A percentile compares a stretch with the other conserved stretches of the same genome.
Evolutionary conservation across 129 eudicot species (phyloP).

Genomic region (Flaveria sonorensis): DNA sequence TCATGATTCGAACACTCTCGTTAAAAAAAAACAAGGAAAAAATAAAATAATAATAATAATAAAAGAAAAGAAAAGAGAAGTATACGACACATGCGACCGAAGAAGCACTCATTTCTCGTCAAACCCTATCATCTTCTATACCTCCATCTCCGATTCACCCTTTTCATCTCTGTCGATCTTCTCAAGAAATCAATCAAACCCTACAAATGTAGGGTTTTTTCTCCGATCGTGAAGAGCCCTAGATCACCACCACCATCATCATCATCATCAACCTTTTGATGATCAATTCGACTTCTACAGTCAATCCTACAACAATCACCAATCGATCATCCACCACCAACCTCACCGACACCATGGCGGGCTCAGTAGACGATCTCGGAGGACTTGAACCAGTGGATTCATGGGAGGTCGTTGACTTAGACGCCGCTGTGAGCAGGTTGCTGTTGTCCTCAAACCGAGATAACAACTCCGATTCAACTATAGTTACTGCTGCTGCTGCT

Average conservation of each 20-base stretch:
- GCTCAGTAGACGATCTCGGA: constrained; percentile 46
- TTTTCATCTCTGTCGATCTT: constrained; percentile 10
- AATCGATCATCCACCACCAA: constrained; percentile 31
- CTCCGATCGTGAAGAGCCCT: constrained; percentile 14
- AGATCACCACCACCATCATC: constrained; percentile 29
- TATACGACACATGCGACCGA: constrained; percentile 23
- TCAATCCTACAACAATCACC: constrained; percentile 28
- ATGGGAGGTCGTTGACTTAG: constrained; percentile 58
- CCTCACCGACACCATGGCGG: constrained; percentile 42
- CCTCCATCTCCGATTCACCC: constrained; percentile 17
- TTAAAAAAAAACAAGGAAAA: no score
- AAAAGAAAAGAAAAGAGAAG: not conserved
- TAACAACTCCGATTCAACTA: constrained; percentile 24
- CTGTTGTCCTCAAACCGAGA: constrained; percentile 42
- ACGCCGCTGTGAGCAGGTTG: constrained; percentile 51
- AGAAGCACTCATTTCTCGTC: constrained; percentile 3
- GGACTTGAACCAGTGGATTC: constrained; percentile 42
- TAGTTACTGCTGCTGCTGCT: not conserved
- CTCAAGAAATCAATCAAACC: constrained; percentile 37
- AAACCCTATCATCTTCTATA: constrained; percentile 23
- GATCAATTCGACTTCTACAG: constrained; percentile 26
- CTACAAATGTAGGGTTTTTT: constrained; percentile 34
- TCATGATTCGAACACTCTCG: no score
- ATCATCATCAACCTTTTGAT: constrained; percentile 10
- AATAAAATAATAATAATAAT: no score